These are phyloP conservation scores for Gamarada debralockiae DNA, from an alignment of 495 filamentous ascomycete species.

Conservation along the genomic window DNA sequence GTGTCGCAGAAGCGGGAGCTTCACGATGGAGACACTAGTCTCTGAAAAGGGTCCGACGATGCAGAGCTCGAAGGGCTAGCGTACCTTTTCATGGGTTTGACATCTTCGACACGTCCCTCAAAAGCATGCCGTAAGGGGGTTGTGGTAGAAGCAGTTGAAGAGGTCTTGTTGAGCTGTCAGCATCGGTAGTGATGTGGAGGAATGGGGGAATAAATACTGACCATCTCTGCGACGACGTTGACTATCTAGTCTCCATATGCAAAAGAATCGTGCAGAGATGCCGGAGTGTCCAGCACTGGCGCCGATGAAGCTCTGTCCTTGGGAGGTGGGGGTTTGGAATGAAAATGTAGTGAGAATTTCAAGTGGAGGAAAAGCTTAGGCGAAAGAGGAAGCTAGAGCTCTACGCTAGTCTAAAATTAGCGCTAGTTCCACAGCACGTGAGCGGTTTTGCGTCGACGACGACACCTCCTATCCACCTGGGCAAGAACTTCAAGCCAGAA, in stretches of 20 bases:
- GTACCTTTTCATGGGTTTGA: constrained; percentile 88
- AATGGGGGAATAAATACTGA: constrained; percentile 7
- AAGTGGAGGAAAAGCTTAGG: no score
- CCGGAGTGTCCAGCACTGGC: constrained; percentile 25
- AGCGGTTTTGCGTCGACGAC: no score
- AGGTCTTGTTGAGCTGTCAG: constrained; percentile 16
- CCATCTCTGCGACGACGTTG: constrained; percentile 21
- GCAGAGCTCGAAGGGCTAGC: constrained; percentile 5
- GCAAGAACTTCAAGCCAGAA: no score
- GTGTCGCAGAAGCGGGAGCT: constrained; percentile 14
- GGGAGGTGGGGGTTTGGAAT: no score
- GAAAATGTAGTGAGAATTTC: no score
- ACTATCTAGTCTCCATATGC: constrained; percentile 21
- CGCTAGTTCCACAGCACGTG: no score
- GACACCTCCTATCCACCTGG: no score
- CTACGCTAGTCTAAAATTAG: no score
- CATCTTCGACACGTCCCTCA: constrained; percentile 76
- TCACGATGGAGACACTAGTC: not conserved
- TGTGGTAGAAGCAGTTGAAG: constrained; percentile 27
- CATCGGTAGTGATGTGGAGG: not conserved
- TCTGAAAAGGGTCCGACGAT: not conserved
- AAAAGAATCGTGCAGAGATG: constrained; percentile 1
- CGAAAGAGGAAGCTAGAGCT: no score
- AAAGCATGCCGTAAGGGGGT: constrained; percentile 43
- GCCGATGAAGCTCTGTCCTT: not conserved